A percentile compares a stretch with the other conserved stretches of the same genome.
phyloP scores from a whole-genome alignment of 805 yeast genomes.

The Candida germanica region DNA sequence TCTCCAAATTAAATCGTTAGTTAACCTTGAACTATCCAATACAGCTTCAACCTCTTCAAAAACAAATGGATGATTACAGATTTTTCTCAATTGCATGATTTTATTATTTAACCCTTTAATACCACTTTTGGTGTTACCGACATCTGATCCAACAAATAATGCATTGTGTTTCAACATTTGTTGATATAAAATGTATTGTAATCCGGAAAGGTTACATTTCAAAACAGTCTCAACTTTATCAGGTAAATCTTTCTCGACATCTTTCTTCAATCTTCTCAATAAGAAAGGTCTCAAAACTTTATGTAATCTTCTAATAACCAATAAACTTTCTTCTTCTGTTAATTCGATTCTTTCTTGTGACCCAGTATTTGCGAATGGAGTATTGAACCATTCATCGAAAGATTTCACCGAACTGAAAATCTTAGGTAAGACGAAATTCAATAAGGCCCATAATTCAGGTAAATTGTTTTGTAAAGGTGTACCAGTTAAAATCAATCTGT shows the following conservation, averaged over 20 bases:
- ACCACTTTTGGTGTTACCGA: conserved; percentile 60
- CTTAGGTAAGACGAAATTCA: conserved; percentile 79
- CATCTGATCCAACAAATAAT: conserved; percentile 61
- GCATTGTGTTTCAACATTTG: conserved; percentile 76
- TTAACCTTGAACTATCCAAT: conserved; percentile 58
- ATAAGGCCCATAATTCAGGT: conserved; percentile 82
- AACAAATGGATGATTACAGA: conserved; percentile 85
- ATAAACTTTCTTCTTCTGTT: conserved; percentile 81
- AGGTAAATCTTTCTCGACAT: conserved; percentile 83
- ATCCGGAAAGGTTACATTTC: conserved; percentile 72
- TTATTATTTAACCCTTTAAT: conserved; percentile 77
- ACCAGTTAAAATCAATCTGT: conserved; percentile 81
- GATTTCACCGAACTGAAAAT: conserved; percentile 83
- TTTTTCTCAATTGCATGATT: conserved; percentile 81
- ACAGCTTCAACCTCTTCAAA: conserved; percentile 77
- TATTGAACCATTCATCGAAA: conserved; percentile 87
- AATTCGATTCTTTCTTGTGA: conserved; percentile 75
- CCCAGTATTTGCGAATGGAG: conserved; percentile 85
- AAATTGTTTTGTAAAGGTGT: conserved; percentile 82
- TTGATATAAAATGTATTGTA: conserved; percentile 67
- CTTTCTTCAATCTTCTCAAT: conserved; percentile 78
- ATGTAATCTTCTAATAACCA: conserved; percentile 80
- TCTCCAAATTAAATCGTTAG: conserved; percentile 71
- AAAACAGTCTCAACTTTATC: conserved; percentile 80
- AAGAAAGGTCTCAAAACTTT: conserved; percentile 83